Evolutionary conservation across 2,329 filamentous ascomycete genomes (phyloP).

Genomic region (Sordariomycetes sp.): DNA sequence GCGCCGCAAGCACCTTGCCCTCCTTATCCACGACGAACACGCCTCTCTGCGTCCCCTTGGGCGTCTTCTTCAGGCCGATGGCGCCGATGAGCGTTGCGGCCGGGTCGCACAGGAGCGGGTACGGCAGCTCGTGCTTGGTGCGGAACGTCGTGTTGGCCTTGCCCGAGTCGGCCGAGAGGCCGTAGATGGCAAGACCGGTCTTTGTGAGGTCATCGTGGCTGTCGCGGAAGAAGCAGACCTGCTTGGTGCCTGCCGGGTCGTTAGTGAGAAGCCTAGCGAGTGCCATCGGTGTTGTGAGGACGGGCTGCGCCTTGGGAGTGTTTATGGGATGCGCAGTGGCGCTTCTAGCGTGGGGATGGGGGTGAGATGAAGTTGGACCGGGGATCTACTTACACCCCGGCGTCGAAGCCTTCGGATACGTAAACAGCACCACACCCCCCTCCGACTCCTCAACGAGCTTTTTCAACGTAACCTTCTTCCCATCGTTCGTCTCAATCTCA

Average conservation of each 20-base stretch:
- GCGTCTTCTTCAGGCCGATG: slow-evolving; percentile 79
- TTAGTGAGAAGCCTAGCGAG: neutral
- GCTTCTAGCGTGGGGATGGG: neutral
- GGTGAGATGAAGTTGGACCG: neutral
- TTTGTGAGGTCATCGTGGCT: slow-evolving; percentile 61
- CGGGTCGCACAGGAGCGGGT: slow-evolving; percentile 77
- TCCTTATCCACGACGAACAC: slow-evolving; percentile 78
- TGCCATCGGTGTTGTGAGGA: neutral
- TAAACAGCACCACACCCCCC: slow-evolving; percentile 81
- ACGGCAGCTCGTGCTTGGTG: slow-evolving; percentile 80
- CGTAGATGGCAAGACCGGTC: slow-evolving; percentile 76
- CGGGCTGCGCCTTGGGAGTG: neutral
- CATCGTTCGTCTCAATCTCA: slow-evolving; percentile 77
- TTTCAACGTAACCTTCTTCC: slow-evolving; percentile 65
- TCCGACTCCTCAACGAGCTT: slow-evolving; percentile 72
- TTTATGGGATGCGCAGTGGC: neutral
- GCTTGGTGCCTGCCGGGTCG: slow-evolving; percentile 61
- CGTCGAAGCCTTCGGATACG: slow-evolving; percentile 89
- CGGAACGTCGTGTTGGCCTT: slow-evolving; percentile 91
- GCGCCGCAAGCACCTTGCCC: slow-evolving; percentile 64
- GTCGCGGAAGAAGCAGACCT: slow-evolving; percentile 90
- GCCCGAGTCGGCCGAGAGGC: slow-evolving; percentile 74
- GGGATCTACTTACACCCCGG: slow-evolving; percentile 63
- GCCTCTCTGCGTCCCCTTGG: slow-evolving; percentile 69
- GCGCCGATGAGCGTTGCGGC: slow-evolving; percentile 61